Evolutionary conservation across 805 yeast species (phyloP).

Genomic region (Priceomyces haplophilus): DNA sequence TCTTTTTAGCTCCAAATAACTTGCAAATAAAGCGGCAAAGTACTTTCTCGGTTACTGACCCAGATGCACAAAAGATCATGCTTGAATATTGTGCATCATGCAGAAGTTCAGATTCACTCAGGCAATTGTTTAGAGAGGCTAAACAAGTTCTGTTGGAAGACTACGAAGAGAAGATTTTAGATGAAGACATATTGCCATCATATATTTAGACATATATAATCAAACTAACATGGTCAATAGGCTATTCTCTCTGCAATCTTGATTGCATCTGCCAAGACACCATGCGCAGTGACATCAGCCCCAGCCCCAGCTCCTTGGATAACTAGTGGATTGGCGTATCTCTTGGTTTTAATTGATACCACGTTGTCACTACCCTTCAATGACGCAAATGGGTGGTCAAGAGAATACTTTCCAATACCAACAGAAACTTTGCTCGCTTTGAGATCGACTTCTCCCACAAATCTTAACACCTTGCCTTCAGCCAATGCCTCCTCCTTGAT

Average conservation of each 20-base stretch:
- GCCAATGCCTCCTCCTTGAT: conserved; percentile 78
- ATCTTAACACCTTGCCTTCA: conserved; percentile 85
- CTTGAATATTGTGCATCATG: conserved; percentile 63
- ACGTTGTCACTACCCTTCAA: conserved; percentile 96
- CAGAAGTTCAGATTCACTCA: conserved; percentile 45
- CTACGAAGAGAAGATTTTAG: conserved; percentile 5
- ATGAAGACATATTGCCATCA: conserved; percentile 7
- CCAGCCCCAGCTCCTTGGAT: conserved; percentile 97
- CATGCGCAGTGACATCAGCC: conserved; percentile 70
- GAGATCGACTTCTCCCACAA: conserved; percentile 87
- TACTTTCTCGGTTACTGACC: conserved; percentile 36
- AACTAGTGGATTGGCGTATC: conserved; percentile 90
- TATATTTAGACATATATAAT: conserved; percentile 2
- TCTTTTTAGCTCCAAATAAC: conserved; percentile 84
- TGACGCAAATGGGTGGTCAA: conserved; percentile 92
- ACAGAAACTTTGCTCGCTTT: conserved; percentile 69
- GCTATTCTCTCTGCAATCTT: conserved; percentile 87
- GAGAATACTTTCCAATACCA: conserved; percentile 82
- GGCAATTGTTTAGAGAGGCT: conserved; percentile 58
- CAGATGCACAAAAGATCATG: conserved; percentile 66
- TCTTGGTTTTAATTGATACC: conserved; percentile 83
- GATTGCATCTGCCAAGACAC: conserved; percentile 90
- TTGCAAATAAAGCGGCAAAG: conserved; percentile 74
- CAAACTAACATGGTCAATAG: conserved; percentile 18
- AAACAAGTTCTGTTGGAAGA: conserved; percentile 43